Conservation (phyloP, 306 rosid genomes). For the Sicyos edulis region DNA sequence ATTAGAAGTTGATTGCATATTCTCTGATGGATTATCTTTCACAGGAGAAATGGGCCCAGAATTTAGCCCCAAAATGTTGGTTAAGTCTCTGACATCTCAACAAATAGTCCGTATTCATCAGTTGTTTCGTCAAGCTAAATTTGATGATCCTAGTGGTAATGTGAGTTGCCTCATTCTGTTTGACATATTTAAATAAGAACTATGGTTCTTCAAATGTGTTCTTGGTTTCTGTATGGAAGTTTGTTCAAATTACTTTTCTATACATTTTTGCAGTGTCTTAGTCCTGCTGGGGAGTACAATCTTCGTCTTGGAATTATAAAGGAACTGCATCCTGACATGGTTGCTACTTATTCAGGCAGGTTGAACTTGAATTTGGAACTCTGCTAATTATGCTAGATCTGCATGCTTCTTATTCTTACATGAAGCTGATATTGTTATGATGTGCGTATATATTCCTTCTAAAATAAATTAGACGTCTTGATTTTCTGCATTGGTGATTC, state of each 20-base stretch:
- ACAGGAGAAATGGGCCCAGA: conserved; percentile 98
- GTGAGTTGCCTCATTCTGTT: conserved; percentile 26
- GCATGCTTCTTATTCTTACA: conserved; percentile 19
- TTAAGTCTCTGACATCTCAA: conserved; percentile 79
- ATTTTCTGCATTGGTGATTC: conserved; percentile 8
- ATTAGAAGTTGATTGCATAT: background rate
- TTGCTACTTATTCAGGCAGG: conserved; percentile 99
- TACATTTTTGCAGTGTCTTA: conserved; percentile 61
- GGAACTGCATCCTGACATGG: conserved; percentile 98
- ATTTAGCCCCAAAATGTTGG: conserved; percentile 57
- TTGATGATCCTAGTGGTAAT: conserved; percentile 91
- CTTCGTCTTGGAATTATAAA: conserved; percentile 92
- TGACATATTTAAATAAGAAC: background rate
- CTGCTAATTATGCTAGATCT: conserved; percentile 27
- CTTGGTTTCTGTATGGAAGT: conserved; percentile 7
- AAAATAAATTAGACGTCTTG: background rate
- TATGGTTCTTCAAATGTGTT: background rate
- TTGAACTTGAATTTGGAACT: conserved; percentile 34
- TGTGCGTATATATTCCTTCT: background rate
- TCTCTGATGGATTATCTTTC: conserved; percentile 3
- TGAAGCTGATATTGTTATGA: conserved; percentile 8
- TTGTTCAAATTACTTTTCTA: background rate
- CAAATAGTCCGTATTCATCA: conserved; percentile 93
- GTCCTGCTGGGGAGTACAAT: conserved; percentile 98
- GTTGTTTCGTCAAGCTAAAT: conserved; percentile 93